Evolutionary conservation across 371 early-diverging fungal genomes (phyloP).

Genomic region (Circinella umbellata): DNA sequence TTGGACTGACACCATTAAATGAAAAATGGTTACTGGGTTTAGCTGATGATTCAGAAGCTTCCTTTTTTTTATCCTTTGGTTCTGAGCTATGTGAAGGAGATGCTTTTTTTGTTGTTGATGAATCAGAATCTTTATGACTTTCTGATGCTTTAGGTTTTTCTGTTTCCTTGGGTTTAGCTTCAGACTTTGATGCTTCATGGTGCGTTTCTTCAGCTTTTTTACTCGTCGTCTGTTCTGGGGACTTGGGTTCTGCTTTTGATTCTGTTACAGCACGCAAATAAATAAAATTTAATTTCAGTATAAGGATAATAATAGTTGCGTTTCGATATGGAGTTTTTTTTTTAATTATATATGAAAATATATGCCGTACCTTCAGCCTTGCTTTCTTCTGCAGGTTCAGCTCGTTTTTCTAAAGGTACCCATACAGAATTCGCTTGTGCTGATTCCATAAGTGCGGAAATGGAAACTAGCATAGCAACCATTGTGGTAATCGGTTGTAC

Average conservation of each 20-base stretch:
- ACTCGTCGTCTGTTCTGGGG: not conserved
- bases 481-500: not conserved
- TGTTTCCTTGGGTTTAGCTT: slow-evolving; percentile 4
- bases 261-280: not conserved
- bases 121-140: not conserved
- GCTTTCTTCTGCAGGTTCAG: slow-evolving; percentile 2
- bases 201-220: not conserved
- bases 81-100: not conserved
- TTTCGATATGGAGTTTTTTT: too few relatives aligned
- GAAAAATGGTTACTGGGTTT: not conserved
- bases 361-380: slow-evolving; percentile 1
- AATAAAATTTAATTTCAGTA: not conserved
- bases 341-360: too few relatives aligned
- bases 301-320: too few relatives aligned
- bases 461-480: slow-evolving; percentile 9
- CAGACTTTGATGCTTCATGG: not conserved
- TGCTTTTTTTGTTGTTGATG: slow-evolving; percentile 5
- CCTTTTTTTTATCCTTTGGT: not conserved
- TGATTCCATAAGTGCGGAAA: slow-evolving; percentile 4
- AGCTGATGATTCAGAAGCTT: not conserved
- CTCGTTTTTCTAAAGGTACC: slow-evolving; percentile 10
- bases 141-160: not conserved
- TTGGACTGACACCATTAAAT: slow-evolving; percentile 3
- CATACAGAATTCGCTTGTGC: slow-evolving; percentile 4
- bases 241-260: slow-evolving; percentile 13